Conservation (phyloP, 495 filamentous ascomycete genomes). For the Cenococcum geophilum region DNA sequence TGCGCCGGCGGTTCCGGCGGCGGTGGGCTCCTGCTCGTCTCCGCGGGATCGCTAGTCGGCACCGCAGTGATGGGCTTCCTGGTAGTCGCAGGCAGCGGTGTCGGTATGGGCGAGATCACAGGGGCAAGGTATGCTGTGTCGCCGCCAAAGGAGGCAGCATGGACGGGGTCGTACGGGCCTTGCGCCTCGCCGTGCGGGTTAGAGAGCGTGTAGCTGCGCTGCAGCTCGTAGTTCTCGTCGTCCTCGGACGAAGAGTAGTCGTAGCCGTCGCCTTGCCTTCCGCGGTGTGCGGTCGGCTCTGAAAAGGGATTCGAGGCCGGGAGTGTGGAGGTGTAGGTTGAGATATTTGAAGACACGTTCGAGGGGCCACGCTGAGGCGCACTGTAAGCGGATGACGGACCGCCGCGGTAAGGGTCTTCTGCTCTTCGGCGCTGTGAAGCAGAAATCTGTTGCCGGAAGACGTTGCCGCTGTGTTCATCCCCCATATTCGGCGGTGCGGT, state of each 20-base stretch:
- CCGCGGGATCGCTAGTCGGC: not conserved
- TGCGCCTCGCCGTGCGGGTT: conserved; percentile 12
- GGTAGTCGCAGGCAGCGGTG: not conserved
- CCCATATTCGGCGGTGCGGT: conserved; percentile 11
- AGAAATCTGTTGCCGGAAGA: conserved; percentile 33
- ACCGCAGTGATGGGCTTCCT: not conserved
- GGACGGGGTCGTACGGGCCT: not conserved
- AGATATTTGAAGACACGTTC: conserved; percentile 12
- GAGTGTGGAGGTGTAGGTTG: conserved; percentile 17
- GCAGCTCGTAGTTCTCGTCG: conserved; percentile 31
- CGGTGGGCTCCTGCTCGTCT: not conserved
- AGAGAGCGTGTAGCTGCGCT: conserved; percentile 26
- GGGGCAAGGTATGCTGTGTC: not conserved
- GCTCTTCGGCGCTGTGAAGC: conserved; percentile 25
- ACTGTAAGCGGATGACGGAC: conserved; percentile 7
- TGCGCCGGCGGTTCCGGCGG: not conserved
- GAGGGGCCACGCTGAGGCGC: conserved; percentile 13
- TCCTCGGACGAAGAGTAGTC: conserved; percentile 32
- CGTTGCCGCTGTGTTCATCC: conserved; percentile 21
- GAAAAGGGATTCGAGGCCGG: conserved; percentile 23
- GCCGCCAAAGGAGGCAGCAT: not conserved
- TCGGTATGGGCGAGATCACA: not conserved
- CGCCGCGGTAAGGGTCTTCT: not conserved
- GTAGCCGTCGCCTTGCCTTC: conserved; percentile 19
- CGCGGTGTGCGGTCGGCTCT: not conserved